Percentiles rank a stretch among this genome's conserved stretches.
These are phyloP conservation scores for Fraxinus xanthoxyloides DNA, from an alignment of 305 asterid species.

Conservation along the genomic window DNA sequence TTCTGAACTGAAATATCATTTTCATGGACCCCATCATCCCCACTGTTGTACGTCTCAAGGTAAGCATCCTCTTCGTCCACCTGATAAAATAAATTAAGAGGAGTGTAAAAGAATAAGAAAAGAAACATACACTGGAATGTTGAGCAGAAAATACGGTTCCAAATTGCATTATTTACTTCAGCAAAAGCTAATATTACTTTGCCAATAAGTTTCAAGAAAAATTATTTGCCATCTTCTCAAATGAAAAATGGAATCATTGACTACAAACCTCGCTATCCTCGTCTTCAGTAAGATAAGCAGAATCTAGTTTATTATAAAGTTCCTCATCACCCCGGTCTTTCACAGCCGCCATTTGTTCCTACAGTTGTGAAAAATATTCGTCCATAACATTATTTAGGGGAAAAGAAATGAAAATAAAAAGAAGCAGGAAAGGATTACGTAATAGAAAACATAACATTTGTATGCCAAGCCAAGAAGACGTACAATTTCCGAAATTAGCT, in stretches of 20 bases:
- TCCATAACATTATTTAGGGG: constrained; percentile 8
- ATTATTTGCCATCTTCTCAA: neutral
- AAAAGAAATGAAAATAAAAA: neutral
- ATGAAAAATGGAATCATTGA: neutral
- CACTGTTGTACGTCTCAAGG: constrained; percentile 35
- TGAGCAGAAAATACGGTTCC: neutral
- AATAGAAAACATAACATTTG: neutral
- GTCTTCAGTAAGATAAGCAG: constrained; percentile 66
- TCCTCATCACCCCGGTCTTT: constrained; percentile 59
- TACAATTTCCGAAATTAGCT: constrained; percentile 74
- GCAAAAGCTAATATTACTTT: neutral
- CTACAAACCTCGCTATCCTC: constrained; percentile 77
- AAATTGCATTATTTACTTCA: neutral
- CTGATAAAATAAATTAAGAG: constrained; percentile 34
- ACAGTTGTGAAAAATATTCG: constrained; percentile 8
- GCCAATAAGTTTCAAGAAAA: neutral
- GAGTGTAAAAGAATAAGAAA: neutral
- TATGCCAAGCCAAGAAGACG: constrained; percentile 21
- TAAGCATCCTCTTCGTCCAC: constrained; percentile 52
- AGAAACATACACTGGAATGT: neutral
- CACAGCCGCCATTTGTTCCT: constrained; percentile 75
- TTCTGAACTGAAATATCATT: constrained; percentile 17
- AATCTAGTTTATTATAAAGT: constrained; percentile 63
- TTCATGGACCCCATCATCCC: constrained; percentile 30
- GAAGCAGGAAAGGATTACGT: neutral